Evolutionary conservation across 306 rosid species (phyloP).

Genomic region (Acacia crassicarpa): DNA sequence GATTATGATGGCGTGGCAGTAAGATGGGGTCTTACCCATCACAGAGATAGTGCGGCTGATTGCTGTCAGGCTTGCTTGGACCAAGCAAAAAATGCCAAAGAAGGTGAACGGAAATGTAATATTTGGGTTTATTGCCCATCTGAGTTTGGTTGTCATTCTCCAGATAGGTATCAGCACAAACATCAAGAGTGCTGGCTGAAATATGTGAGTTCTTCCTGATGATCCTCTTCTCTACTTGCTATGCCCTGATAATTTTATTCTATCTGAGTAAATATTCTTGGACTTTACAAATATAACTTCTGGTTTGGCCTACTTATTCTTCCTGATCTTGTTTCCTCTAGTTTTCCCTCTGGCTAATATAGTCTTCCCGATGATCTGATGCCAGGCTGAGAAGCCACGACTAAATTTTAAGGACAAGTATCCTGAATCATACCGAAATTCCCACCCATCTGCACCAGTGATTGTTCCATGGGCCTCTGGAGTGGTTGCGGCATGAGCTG

Average conservation of each 20-base stretch:
- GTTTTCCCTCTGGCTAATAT: constrained; percentile 13
- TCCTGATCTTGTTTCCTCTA: background rate
- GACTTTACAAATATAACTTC: background rate
- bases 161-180: constrained; percentile 82
- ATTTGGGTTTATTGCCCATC: constrained; percentile 96
- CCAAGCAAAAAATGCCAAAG: constrained; percentile 70
- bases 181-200: constrained; percentile 93
- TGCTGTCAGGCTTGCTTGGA: constrained; percentile 96
- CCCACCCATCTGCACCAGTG: constrained; percentile 66
- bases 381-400: constrained; percentile 75
- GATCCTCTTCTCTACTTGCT: constrained; percentile 12
- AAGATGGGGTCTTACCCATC: constrained; percentile 95
- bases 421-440: constrained; percentile 63
- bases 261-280: background rate
- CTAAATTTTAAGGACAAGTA: constrained; percentile 74
- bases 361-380: constrained; percentile 31
- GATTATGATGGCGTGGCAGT: constrained; percentile 92
- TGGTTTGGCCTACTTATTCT: constrained; percentile 27
- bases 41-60: constrained; percentile 95
- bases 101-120: constrained; percentile 78
- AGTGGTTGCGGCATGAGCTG: constrained; percentile 40
- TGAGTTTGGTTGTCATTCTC: constrained; percentile 86
- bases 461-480: constrained; percentile 90
- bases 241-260: background rate
- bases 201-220: constrained; percentile 57